A percentile compares a stretch with the other conserved stretches of the same genome.
Conservation (phyloP, 2,329 filamentous ascomycete species). For the Penicillium janthinellum region DNA sequence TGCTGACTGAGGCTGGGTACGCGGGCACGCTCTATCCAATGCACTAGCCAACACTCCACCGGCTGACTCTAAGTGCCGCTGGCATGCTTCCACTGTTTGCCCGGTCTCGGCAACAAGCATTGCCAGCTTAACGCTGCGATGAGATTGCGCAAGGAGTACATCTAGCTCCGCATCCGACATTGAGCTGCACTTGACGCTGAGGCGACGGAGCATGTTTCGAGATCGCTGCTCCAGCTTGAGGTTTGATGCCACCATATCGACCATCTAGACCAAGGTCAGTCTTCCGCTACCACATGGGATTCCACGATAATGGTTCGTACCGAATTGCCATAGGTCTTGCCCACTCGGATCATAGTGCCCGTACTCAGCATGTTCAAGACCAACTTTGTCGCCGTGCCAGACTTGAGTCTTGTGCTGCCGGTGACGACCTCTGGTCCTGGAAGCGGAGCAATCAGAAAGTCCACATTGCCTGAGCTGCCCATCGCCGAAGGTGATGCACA, state of each 20-base stretch:
- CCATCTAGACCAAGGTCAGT: conserved; percentile 31
- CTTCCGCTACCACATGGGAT: neutral
- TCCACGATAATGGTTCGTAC: conserved; percentile 22
- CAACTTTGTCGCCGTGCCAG: conserved; percentile 50
- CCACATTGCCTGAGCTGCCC: conserved; percentile 27
- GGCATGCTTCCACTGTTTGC: conserved; percentile 27
- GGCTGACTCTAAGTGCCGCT: conserved; percentile 22
- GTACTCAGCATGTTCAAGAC: conserved; percentile 51
- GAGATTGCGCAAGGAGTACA: conserved; percentile 28
- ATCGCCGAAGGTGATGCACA: conserved; percentile 43
- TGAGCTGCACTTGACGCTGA: conserved; percentile 22
- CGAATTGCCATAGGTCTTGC: conserved; percentile 49
- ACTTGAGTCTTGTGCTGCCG: conserved; percentile 52
- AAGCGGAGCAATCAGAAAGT: conserved; percentile 42
- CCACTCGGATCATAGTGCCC: conserved; percentile 44
- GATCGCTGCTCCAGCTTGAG: conserved; percentile 41
- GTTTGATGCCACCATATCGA: conserved; percentile 44
- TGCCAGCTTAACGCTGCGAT: conserved; percentile 39
- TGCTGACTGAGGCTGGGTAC: neutral
- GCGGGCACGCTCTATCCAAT: conserved; percentile 16
- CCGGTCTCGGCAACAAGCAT: conserved; percentile 33
- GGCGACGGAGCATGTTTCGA: conserved; percentile 36
- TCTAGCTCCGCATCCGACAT: conserved; percentile 32
- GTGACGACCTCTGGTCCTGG: conserved; percentile 49
- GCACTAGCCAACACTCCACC: conserved; percentile 30